Evolutionary conservation across 805 yeast genomes (phyloP), one percentile per base, ranked within the genome.

Genomic region (Pichia californica): DNA sequence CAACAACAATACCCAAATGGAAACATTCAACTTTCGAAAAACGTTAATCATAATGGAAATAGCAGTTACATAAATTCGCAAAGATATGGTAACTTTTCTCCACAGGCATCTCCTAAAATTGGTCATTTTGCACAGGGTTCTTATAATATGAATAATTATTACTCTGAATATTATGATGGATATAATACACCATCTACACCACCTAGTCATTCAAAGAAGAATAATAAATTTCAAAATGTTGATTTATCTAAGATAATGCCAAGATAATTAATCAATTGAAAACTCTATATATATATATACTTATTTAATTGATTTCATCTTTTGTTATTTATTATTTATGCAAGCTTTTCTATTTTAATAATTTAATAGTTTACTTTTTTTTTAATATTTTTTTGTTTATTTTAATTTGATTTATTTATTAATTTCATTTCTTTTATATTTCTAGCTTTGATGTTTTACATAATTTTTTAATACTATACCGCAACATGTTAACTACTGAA

Each of bases 241-340:
- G 47, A 46, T 43, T 40, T 43, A 13, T 46, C 49, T 4, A 11
- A 33, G 21, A 41, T 43, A 21, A 36, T 43, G 31, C 47, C 49
- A 23, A 36, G 49, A 8, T 46, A 35, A 31, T 16, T 19, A n/a
- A n/a, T n/a, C n/a, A n/a, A n/a, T n/a, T n/a, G n/a, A n/a, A n/a
- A n/a, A n/a, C n/a, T n/a, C n/a, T n/a, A n/a, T n/a, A n/a, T n/a
- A n/a, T n/a, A n/a, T n/a, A n/a, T n/a, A n/a, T n/a, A n/a, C n/a
- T n/a, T n/a, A n/a, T n/a, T n/a, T n/a, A n/a, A n/a, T n/a, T n/a
- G n/a, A n/a, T 4, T 31, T 31, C 23, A 7, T 5, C 18, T 3
- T 31, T 23, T 23, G 2, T 23, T 7, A 23, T 23, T 3, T 23
- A 7, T 23, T 23, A 23, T 23, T 23, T 23, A 23, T 23, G 6